These are phyloP conservation scores for Phaeosphaeria sp. DNA, from an alignment of 2,329 filamentous ascomycete species.

Conservation along the genomic window DNA sequence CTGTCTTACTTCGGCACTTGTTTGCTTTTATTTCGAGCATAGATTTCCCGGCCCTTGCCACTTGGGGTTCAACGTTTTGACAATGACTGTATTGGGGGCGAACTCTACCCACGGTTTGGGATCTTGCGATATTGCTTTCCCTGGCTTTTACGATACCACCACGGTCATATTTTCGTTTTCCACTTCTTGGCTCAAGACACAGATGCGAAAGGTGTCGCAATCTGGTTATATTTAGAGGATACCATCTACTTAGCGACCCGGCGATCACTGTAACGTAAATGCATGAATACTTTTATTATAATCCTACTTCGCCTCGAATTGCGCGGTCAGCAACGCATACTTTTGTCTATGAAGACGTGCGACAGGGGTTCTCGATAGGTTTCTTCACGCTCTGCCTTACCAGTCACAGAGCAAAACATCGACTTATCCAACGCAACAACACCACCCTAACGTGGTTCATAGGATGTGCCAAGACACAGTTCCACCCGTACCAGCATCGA, in stretches of 20 bases:
- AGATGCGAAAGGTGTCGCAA: slow-evolving; percentile 11
- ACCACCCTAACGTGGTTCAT: not conserved
- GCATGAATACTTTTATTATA: slow-evolving; percentile 22
- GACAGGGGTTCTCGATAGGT: not conserved
- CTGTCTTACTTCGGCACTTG: slow-evolving; percentile 21
- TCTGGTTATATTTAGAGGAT: slow-evolving; percentile 22
- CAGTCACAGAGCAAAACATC: not conserved
- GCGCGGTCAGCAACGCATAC: not conserved
- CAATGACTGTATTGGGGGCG: slow-evolving; percentile 1
- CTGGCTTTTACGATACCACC: slow-evolving; percentile 29
- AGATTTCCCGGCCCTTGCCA: slow-evolving; percentile 20
- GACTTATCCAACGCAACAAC: not conserved
- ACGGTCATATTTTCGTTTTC: slow-evolving; percentile 13
- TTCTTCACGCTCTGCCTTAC: not conserved
- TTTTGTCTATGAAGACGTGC: not conserved
- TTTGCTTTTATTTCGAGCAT: slow-evolving; percentile 16
- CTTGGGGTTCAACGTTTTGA: slow-evolving; percentile 2
- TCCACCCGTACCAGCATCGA: not conserved
- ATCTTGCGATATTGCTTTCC: slow-evolving; percentile 9
- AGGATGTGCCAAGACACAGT: not conserved
- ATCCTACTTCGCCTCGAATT: not conserved
- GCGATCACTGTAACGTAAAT: slow-evolving; percentile 23
- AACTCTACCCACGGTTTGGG: slow-evolving; percentile 13
- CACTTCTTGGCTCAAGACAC: slow-evolving; percentile 22
- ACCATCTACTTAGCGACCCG: slow-evolving; percentile 25